phyloP scores from a whole-genome alignment of 768 basidiomycete genomes.

The Tricholomella constricta region DNA sequence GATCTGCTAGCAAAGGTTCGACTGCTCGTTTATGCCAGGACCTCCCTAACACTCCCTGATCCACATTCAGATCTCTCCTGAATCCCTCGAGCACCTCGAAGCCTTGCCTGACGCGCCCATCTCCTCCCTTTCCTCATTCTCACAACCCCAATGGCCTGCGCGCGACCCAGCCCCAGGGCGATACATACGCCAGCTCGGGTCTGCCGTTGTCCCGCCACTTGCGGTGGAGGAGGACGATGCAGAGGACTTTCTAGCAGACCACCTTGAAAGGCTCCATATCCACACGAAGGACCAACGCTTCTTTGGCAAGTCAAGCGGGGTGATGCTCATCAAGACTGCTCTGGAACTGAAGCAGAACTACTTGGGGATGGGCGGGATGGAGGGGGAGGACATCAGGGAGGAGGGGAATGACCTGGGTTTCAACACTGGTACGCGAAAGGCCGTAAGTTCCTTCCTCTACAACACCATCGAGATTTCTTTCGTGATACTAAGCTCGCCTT shows the following conservation, averaged over 20 bases:
- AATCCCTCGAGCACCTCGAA: constrained; percentile 18
- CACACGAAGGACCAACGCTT: constrained; percentile 42
- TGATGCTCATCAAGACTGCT: constrained; percentile 52
- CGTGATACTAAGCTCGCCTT: not conserved
- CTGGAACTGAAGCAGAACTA: constrained; percentile 59
- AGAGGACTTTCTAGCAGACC: constrained; percentile 35
- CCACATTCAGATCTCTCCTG: constrained; percentile 55
- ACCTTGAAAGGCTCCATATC: constrained; percentile 35
- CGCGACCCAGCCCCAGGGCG: constrained; percentile 4
- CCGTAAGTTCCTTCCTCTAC: not conserved
- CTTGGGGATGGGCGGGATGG: constrained; percentile 29
- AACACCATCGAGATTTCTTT: too few relatives aligned
- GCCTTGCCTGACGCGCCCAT: not conserved
- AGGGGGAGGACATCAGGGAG: not conserved
- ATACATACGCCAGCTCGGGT: constrained; percentile 13
- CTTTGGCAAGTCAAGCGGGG: constrained; percentile 57
- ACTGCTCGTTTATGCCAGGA: too few relatives aligned
- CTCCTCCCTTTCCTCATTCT: not conserved
- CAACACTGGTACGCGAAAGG: not conserved
- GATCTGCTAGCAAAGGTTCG: constrained; percentile 45
- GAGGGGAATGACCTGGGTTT: not conserved
- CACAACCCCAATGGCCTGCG: not conserved
- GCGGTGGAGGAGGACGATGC: constrained; percentile 34
- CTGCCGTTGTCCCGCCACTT: not conserved
- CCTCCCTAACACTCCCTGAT: not conserved